A percentile compares a stretch with the other conserved stretches of the same genome.
phyloP scores from a whole-genome alignment of 2,329 filamentous ascomycete genomes.

The Samsoniella hepiali region DNA sequence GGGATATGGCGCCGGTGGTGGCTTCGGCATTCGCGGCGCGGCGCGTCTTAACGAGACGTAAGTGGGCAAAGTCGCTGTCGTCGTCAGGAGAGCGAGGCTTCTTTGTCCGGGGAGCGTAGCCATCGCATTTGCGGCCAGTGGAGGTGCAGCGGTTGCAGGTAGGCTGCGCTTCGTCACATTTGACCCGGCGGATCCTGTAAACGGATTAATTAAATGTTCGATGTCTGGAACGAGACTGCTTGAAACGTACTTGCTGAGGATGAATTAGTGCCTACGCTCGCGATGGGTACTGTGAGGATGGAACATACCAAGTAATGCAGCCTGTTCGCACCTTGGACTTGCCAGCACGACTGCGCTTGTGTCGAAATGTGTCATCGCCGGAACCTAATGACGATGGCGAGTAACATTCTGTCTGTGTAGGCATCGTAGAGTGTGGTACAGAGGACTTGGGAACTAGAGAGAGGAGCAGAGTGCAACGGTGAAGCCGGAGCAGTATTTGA shows the following conservation, averaged over 20 bases:
- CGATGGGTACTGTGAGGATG: not conserved
- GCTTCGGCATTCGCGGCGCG: not conserved
- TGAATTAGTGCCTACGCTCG: not conserved
- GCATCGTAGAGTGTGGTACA: not conserved
- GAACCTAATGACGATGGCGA: not conserved
- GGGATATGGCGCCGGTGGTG: not conserved
- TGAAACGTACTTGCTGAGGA: not conserved
- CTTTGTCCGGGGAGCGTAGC: conserved; percentile 28
- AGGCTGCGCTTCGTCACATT: conserved; percentile 13
- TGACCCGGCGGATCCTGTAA: conserved; percentile 30
- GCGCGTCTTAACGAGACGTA: not conserved
- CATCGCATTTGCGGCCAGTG: conserved; percentile 35
- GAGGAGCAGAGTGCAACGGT: not conserved
- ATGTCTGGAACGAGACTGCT: not conserved
- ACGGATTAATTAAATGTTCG: not conserved
- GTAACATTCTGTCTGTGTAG: not conserved
- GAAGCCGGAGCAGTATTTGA: not conserved
- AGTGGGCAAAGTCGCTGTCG: not conserved
- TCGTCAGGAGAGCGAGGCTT: not conserved
- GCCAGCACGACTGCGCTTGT: conserved; percentile 32
- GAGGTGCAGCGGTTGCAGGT: conserved; percentile 30
- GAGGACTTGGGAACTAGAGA: not conserved
- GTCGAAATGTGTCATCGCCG: not conserved
- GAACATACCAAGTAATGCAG: conserved; percentile 28
- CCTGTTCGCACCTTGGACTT: conserved; percentile 27